Evolutionary conservation across 345 rosid genomes (phyloP).

Genomic region (Salix arbutifolia): DNA sequence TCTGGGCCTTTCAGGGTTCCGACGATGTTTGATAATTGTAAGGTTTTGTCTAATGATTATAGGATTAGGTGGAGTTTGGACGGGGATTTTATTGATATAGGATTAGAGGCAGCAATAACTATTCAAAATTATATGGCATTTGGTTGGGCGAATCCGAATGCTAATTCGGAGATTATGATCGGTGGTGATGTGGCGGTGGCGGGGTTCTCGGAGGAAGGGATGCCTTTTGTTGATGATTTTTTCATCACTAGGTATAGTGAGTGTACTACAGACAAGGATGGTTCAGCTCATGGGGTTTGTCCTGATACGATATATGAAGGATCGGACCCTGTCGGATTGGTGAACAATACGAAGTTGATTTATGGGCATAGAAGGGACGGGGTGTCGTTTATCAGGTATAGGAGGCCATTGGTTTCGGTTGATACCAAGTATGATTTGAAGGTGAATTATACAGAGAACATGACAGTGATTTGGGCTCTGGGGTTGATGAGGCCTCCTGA

Average conservation of each 20-base stretch:
- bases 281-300: conserved; percentile 72
- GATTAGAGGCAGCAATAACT: conserved; percentile 67
- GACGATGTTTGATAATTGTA: conserved; percentile 83
- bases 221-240: conserved; percentile 83
- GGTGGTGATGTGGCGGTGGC: conserved; percentile 79
- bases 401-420: conserved; percentile 49
- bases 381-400: conserved; percentile 78
- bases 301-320: conserved; percentile 70
- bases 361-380: conserved; percentile 97
- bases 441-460: conserved; percentile 46
- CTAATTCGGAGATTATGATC: conserved; percentile 49
- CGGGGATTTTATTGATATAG: conserved; percentile 59
- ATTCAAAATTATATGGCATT: conserved; percentile 80
- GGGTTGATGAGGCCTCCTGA: conserved; percentile 90
- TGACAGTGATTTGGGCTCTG: conserved; percentile 83
- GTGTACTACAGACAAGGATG: conserved; percentile 55
- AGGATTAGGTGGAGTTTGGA: conserved; percentile 79
- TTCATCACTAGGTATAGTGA: conserved; percentile 65
- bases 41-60: conserved; percentile 51
- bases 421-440: conserved; percentile 74
- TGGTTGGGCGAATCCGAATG: conserved; percentile 74
- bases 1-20: conserved; percentile 32
- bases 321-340: conserved; percentile 40
- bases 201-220: conserved; percentile 67
- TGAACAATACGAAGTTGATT: conserved; percentile 61